Evolutionary conservation across 2,329 filamentous ascomycete species (phyloP).

Genomic region (Stagonosporopsis cucurbitacearum): DNA sequence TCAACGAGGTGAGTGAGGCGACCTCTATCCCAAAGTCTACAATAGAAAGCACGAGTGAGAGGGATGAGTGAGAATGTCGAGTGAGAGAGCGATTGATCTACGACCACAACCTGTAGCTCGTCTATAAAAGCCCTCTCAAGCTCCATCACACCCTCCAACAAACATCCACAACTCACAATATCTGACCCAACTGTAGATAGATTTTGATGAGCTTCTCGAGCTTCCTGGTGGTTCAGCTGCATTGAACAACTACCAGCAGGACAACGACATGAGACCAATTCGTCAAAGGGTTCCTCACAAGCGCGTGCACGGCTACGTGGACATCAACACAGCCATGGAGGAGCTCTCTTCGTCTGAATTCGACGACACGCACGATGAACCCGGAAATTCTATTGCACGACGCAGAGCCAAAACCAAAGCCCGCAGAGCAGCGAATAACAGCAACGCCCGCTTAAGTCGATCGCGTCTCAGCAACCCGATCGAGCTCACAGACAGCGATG

Average conservation of each 20-base stretch:
- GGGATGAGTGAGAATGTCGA: constrained; percentile 5
- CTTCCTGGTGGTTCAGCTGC: constrained; percentile 57
- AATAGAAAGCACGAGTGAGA: background rate
- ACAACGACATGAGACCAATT: constrained; percentile 35
- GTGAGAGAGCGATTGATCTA: background rate
- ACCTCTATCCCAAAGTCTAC: background rate
- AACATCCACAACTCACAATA: background rate
- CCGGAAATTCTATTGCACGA: constrained; percentile 18
- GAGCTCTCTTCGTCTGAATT: constrained; percentile 37
- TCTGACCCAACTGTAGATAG: constrained; percentile 48
- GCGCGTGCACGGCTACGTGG: constrained; percentile 34
- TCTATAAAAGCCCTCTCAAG: background rate
- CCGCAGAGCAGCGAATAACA: background rate
- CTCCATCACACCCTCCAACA: background rate
- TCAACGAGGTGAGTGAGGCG: constrained; percentile 50
- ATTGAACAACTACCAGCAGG: constrained; percentile 50
- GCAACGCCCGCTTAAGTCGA: constrained; percentile 19
- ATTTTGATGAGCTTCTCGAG: constrained; percentile 53
- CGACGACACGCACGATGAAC: constrained; percentile 32
- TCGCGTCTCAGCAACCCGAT: constrained; percentile 23
- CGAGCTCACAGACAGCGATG: constrained; percentile 31
- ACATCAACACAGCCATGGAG: constrained; percentile 39
- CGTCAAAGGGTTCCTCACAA: constrained; percentile 27
- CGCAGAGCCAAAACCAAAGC: constrained; percentile 26
- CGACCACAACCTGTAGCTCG: background rate